Conservation (phyloP, 345 rosid species). For the Aquilaria yunnanensis region DNA sequence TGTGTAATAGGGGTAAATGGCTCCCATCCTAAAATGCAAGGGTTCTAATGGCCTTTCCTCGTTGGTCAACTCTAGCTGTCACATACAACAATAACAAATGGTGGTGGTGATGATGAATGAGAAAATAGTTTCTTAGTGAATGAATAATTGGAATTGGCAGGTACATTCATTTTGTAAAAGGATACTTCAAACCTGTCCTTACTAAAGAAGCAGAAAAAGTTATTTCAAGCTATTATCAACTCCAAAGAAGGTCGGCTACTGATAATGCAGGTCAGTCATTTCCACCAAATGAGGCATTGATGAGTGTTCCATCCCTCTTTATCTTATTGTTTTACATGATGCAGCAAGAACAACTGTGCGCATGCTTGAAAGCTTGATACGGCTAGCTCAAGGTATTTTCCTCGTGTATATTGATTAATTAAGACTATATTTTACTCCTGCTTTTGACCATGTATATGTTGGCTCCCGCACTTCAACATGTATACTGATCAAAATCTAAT, state of each 20-base stretch:
- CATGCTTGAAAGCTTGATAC: conserved; percentile 95
- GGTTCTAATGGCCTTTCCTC: too few species aligned
- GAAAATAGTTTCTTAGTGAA: neutral
- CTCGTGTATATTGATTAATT: neutral
- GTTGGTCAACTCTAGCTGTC: too few species aligned
- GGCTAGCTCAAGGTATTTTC: conserved; percentile 83
- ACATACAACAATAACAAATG: too few species aligned
- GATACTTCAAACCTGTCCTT: conserved; percentile 67
- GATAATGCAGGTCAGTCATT: conserved; percentile 68
- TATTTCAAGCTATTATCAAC: conserved; percentile 89
- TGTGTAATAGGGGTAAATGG: too few species aligned
- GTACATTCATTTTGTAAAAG: conserved; percentile 79
- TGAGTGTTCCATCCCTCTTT: neutral
- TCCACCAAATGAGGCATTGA: conserved; percentile 4
- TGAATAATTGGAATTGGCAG: conserved; percentile 26
- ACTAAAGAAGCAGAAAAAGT: conserved; percentile 85
- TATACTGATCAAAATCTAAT: too few species aligned
- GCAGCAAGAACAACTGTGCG: conserved; percentile 96
- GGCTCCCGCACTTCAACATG: too few species aligned
- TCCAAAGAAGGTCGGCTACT: conserved; percentile 87
- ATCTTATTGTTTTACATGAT: conserved; percentile 14
- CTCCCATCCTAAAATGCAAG: too few species aligned
- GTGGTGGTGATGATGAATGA: too few species aligned
- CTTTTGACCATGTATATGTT: neutral
- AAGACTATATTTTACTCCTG: conserved; percentile 3